These are phyloP conservation scores for Phytopythium boreale DNA, from an alignment of 352 stramenopile species.

Conservation along the genomic window DNA sequence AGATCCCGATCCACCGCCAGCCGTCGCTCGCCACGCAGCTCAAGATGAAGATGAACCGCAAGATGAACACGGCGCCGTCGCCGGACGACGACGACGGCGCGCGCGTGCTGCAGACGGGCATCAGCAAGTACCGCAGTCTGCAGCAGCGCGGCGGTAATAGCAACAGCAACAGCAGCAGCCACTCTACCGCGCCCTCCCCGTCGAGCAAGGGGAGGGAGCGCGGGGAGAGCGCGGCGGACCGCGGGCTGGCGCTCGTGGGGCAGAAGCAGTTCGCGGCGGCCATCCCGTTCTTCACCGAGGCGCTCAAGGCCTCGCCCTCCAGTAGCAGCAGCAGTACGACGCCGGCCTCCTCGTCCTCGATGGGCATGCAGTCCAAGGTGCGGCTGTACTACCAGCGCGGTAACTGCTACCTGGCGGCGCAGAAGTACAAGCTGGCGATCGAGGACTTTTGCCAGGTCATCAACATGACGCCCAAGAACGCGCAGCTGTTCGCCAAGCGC, in stretches of 20 bases:
- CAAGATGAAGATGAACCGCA: constrained; percentile 47
- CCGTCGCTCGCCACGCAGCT: constrained; percentile 21
- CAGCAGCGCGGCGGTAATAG: constrained; percentile 23
- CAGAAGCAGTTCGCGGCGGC: constrained; percentile 56
- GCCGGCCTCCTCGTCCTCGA: not conserved
- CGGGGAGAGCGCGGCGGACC: constrained; percentile 21
- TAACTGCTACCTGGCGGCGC: constrained; percentile 46
- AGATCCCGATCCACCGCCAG: constrained; percentile 42
- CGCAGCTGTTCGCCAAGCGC: constrained; percentile 63
- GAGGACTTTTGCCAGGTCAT: constrained; percentile 76
- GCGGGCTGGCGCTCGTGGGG: constrained; percentile 42
- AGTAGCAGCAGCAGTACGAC: not conserved
- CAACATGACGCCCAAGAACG: constrained; percentile 57
- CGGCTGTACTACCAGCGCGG: constrained; percentile 66
- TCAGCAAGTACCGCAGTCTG: constrained; percentile 68
- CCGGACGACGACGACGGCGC: constrained; percentile 20
- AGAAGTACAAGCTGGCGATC: constrained; percentile 59
- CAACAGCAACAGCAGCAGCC: constrained; percentile 9
- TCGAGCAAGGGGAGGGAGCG: not conserved
- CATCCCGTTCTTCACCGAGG: constrained; percentile 55
- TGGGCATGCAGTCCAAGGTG: constrained; percentile 28
- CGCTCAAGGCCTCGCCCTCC: constrained; percentile 21
- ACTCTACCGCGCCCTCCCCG: constrained; percentile 7
- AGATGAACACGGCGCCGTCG: constrained; percentile 20
- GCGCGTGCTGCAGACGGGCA: constrained; percentile 45